Evolutionary conservation across 768 basidiomycete species (phyloP), one percentile per base, ranked within the genome.

Genomic region (Dictyophora rubrovolvata): DNA sequence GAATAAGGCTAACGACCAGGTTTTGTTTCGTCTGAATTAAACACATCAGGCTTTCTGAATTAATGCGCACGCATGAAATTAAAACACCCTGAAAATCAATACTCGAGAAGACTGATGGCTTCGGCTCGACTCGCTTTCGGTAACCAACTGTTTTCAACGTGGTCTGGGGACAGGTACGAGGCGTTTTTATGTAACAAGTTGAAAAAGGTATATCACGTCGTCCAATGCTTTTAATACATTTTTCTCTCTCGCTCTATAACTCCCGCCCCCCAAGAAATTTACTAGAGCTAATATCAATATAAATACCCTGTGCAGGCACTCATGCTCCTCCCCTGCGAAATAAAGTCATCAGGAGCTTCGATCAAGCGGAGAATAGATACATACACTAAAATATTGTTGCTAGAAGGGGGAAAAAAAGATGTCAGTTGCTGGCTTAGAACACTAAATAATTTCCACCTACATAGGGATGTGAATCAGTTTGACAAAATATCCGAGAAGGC

Each of bases 391-490:
- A 96, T 96, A 71, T 96, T 95, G 76, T 95, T 96, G 81, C 93
- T 95, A 67, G 14, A 59, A 57, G 33, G 34, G 47, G 21, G 1
- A 14, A 35, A 7, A 53, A 64, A 21, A 65, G 53, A 14, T 21
- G 17, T 48, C 10, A 65, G 68, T 55, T 65, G 62, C 58, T 17
- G 53, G 9, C 8, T 49, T 49, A 12, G 53, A 53, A n/a, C 20
- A 17, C 46, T 54, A 42, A 55, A 42, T 55, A 48, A 33, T 37
- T 17, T 60, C 37, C 33, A 83, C 93, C 76, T 65, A 95, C 93
- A 96, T 95, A 66, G 94, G 93, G 73, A 95, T 96, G 74, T 97
- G 93, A 66, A 98, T 93, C 64, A 97, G 84, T 74, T 97, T 97
- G 65, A 96, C 94, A 69, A 98, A 87, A 77, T 95, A 99, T 16